phyloP scores from a whole-genome alignment of 1,139 yeast species.

The Debaryomyces sp. region DNA sequence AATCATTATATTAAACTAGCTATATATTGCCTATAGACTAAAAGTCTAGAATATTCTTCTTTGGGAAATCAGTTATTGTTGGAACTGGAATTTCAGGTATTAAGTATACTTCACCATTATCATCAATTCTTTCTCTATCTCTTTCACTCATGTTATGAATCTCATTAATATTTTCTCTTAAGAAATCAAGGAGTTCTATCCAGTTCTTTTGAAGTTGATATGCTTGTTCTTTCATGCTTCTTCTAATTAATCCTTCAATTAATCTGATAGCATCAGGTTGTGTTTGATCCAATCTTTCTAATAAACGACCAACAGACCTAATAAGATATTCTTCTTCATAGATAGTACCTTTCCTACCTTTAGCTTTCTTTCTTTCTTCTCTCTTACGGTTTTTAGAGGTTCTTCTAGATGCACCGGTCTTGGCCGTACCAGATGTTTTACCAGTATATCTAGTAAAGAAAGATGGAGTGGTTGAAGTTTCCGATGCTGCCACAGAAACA shows the following conservation, averaged over 20 bases:
- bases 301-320: slow-evolving; percentile 81
- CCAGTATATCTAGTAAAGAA: slow-evolving; percentile 96
- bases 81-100: slow-evolving; percentile 77
- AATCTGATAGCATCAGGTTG: slow-evolving; percentile 72
- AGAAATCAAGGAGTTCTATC: slow-evolving; percentile 55
- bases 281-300: slow-evolving; percentile 79
- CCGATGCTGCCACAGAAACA: slow-evolving; percentile 93
- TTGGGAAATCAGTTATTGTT: slow-evolving; percentile 59
- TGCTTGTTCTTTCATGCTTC: slow-evolving; percentile 78
- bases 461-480: slow-evolving; percentile 89
- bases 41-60: slow-evolving; percentile 57
- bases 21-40: slow-evolving; percentile 18
- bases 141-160: slow-evolving; percentile 79
- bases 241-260: slow-evolving; percentile 75
- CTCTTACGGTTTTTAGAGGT: slow-evolving; percentile 91
- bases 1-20: neutral
- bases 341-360: slow-evolving; percentile 96
- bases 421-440: slow-evolving; percentile 92
- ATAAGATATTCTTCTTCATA: slow-evolving; percentile 96
- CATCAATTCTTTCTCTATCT: slow-evolving; percentile 87
- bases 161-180: slow-evolving; percentile 66
- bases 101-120: slow-evolving; percentile 79
- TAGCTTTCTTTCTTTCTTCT: slow-evolving; percentile 93
- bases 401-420: slow-evolving; percentile 91
- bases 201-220: slow-evolving; percentile 74